Base-by-base conservation (phyloP, 768 basidiomycete species). In the Porphyrellus cyaneotinctus region DNA sequence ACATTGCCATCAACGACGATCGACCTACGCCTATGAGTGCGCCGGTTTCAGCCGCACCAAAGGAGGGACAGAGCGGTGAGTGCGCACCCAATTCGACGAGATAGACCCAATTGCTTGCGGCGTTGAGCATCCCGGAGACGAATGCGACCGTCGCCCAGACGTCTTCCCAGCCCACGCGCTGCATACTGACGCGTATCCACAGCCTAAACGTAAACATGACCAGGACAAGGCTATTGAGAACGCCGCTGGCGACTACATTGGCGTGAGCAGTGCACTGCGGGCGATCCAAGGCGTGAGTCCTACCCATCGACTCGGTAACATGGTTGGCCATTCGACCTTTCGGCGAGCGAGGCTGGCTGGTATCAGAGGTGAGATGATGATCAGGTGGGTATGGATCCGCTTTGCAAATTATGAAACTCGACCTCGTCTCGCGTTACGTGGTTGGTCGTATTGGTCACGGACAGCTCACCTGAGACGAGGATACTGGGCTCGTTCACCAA, bases 81-180 rank as follows among this genome's bases (percentile, higher is more conserved):
- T 38, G n/a, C 42, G 49, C 48, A 63, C 62, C 28, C 9, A 7
- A n/a, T 10, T 13, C 22, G 9, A 9, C 3, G 42, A 56, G 6
- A 18, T 50, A 47, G 35, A 56, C 22, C 63, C 63, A 64, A 15
- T 4, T 13, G 23, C 54, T 42, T 6, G 30, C 18, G 17, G 54
- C 22, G 18, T 33, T 44, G 7, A 53, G 35, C 17, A 20, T 26
- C 13, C 58, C 64, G 9, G 43, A 65, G 11, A 52, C 4, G 31
- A 64, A 44, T 2, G 61, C 64, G 12, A 54, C 31, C 1, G 33
- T 38, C 7, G 64, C 64, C 56, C 52, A 65, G 35, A 51, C 24
- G 26, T 66, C 64, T 13, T 66, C 64, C 49, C 59, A 44, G 22
- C 64, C 62, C 20, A 65, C 41, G 13, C 57, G 52, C 35, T 47